Evolutionary conservation across 2,329 filamentous ascomycete genomes (phyloP).

Genomic region (Chaetomiaceae sp.): DNA sequence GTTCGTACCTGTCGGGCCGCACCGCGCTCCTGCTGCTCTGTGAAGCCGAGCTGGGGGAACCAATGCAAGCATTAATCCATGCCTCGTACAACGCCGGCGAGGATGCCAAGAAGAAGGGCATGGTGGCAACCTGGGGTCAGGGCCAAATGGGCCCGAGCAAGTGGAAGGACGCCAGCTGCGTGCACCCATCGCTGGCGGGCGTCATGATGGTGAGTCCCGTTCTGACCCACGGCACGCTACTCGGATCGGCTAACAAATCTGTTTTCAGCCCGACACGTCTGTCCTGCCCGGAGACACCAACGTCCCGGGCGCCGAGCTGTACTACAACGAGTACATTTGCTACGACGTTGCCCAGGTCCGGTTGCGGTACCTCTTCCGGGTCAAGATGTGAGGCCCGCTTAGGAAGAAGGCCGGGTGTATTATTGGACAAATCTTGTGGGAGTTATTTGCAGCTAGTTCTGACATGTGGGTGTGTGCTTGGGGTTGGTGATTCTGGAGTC

Average conservation of each 20-base stretch:
- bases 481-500: too few species aligned
- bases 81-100: slow-evolving; percentile 58
- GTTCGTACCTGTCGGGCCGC: slow-evolving; percentile 52
- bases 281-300: slow-evolving; percentile 43
- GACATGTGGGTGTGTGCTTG: too few species aligned
- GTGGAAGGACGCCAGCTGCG: slow-evolving; percentile 70
- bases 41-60: slow-evolving; percentile 73
- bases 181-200: slow-evolving; percentile 60
- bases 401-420: too few species aligned
- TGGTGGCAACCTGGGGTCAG: slow-evolving; percentile 64
- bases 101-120: slow-evolving; percentile 52
- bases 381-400: slow-evolving; percentile 46
- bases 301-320: slow-evolving; percentile 40
- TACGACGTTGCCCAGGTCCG: slow-evolving; percentile 66
- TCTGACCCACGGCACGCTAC: background rate
- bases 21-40: slow-evolving; percentile 74
- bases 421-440: background rate
- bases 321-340: slow-evolving; percentile 69
- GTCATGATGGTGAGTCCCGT: slow-evolving; percentile 57
- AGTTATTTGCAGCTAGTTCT: background rate
- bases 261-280: slow-evolving; percentile 42
- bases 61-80: slow-evolving; percentile 57
- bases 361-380: slow-evolving; percentile 62
- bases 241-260: slow-evolving; percentile 7
- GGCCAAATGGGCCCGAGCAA: slow-evolving; percentile 56